phyloP scores from a whole-genome alignment of 106 monocot genomes.

The Dendrobium nobile region DNA sequence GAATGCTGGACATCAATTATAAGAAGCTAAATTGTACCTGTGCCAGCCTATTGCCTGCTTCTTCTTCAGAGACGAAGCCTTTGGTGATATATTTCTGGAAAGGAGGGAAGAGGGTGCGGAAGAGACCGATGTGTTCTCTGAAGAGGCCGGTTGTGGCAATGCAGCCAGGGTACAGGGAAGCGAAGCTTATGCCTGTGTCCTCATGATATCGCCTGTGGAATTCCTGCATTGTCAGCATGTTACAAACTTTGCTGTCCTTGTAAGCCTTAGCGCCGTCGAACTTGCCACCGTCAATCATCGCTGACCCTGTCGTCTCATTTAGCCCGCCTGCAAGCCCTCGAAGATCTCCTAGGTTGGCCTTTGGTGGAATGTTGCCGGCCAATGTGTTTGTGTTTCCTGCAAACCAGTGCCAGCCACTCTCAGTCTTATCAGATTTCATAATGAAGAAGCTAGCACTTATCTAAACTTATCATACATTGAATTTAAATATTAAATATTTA shows the following conservation, averaged over 20 bases:
- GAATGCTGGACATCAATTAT: too few species aligned
- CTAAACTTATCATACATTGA: too few species aligned
- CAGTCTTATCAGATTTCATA: neutral
- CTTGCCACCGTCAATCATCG: slow-evolving; percentile 81
- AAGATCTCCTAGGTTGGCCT: slow-evolving; percentile 82
- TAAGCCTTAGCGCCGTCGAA: slow-evolving; percentile 94
- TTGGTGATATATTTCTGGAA: slow-evolving; percentile 99
- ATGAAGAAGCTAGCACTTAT: too few species aligned
- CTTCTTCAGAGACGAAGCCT: slow-evolving; percentile 87
- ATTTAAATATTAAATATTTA: too few species aligned
- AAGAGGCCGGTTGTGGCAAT: slow-evolving; percentile 95
- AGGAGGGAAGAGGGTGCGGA: slow-evolving; percentile 83
- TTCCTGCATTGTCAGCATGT: slow-evolving; percentile 98
- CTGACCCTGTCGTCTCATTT: slow-evolving; percentile 35
- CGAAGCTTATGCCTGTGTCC: slow-evolving; percentile 81
- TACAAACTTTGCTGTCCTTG: slow-evolving; percentile 99
- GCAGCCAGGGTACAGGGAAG: slow-evolving; percentile 89
- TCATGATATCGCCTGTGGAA: slow-evolving; percentile 88
- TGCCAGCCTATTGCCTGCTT: slow-evolving; percentile 80
- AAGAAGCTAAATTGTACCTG: slow-evolving; percentile 37
- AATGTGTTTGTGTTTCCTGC: slow-evolving; percentile 95
- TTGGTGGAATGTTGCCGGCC: slow-evolving; percentile 89
- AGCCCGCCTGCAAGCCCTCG: slow-evolving; percentile 64
- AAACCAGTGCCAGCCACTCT: neutral
- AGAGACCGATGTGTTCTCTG: slow-evolving; percentile 87